Conservation (phyloP, 257 asterid genomes). For the Capsicum baccatum region DNA sequence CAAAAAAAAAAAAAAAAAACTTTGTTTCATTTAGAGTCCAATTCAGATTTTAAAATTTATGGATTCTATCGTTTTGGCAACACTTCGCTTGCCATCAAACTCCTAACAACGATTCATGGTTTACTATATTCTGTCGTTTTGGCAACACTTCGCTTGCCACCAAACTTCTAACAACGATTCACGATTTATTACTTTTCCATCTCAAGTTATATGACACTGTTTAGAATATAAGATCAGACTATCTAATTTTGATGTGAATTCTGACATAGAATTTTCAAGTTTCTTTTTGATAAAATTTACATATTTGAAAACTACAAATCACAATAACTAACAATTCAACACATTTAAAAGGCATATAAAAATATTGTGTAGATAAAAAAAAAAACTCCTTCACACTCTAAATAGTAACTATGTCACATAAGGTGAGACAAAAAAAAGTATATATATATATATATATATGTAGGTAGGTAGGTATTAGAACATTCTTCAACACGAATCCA, state of each 20-base stretch:
- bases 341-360: neutral
- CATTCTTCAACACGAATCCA: neutral
- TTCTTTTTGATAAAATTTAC: neutral
- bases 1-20: too few species aligned
- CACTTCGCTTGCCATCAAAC: neutral
- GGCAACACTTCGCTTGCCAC: neutral
- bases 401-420: neutral
- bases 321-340: neutral
- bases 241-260: neutral
- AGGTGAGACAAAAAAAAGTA: neutral
- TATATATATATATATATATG: too few species aligned
- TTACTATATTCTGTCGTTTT: neutral
- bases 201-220: neutral
- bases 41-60: neutral
- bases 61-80: accelerated
- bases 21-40: neutral
- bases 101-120: neutral
- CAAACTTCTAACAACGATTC: neutral
- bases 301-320: neutral
- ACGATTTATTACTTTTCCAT: neutral
- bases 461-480: too few species aligned
- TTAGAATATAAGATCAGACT: neutral
- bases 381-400: neutral
- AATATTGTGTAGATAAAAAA: neutral
- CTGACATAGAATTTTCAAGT: neutral